Base-by-base conservation (phyloP, 2,329 filamentous ascomycete genomes). In the Biscogniauxia marginata region DNA sequence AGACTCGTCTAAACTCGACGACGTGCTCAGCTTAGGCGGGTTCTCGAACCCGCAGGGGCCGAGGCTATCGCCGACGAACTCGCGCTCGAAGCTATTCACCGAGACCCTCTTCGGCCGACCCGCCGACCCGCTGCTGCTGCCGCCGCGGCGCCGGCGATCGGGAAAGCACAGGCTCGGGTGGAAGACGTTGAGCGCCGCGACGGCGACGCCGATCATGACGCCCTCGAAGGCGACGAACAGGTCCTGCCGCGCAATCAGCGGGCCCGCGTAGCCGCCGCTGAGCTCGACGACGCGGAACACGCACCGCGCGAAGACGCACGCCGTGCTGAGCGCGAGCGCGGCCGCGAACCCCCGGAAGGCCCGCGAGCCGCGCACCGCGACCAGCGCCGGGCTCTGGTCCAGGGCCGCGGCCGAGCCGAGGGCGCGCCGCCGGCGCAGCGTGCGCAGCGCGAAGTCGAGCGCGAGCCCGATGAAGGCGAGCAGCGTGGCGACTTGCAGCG, bases 241-340 rank as follows among this genome's bases (percentile, higher is more conserved):
- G 39, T 73, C 74, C 72, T 87, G 75, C 39, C 80, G 70, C 30
- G 66, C 70, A 68, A 87, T 86, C 63, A 90, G 70, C 20, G 77
- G 70, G 0, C 86, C 85, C 3, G 67, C 71, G 81, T 85, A 91
- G 1, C 87, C 87, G 52, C 81, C 75, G 60, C 79, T 82, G 60
- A 90, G 72, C 77, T 90, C 87, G 0, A 82, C 83, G 20, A 88
- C 82, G 53, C 88, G 81, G 71, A 85, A 90, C 45, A 85, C 80
- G 61, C 81, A 85, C 7, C 88, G 77, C 64, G 83, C 82, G 59
- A 89, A 82, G 65, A 90, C 84, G 63, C 79, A 80, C 11, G 88
- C 52, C n/a, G 85, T 86, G 2, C 84, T 79, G 2, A 87, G 68
- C 1, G 73, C 68, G 18, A 88, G 75, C 9, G 80, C 82, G n/a